These are phyloP conservation scores for Globisporangium uncinulatum DNA, from an alignment of 352 stramenopile genomes.

Conservation along the genomic window DNA sequence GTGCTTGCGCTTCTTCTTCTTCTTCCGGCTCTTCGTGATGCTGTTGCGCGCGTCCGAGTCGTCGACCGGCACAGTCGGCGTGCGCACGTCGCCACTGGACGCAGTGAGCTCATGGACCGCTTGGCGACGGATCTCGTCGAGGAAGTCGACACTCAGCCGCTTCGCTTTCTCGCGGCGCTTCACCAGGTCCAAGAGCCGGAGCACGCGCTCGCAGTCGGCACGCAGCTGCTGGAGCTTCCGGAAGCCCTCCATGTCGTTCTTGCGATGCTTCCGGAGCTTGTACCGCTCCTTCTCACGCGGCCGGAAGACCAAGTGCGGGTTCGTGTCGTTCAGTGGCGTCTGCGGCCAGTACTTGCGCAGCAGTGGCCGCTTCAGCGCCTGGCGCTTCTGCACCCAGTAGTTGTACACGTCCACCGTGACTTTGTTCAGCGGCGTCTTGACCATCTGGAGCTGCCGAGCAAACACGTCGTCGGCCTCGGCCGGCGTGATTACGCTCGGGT, in stretches of 20 bases:
- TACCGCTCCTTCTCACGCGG: conserved; percentile 97
- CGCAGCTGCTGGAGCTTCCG: conserved; percentile 92
- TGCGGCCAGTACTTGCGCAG: conserved; percentile 95
- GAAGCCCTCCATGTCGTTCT: conserved; percentile 96
- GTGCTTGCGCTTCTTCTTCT: conserved; percentile 59
- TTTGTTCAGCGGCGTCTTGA: conserved; percentile 67
- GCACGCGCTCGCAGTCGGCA: conserved; percentile 91
- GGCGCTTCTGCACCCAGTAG: conserved; percentile 95
- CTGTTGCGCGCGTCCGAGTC: conserved; percentile 27
- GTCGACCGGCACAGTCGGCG: conserved; percentile 46
- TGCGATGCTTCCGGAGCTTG: conserved; percentile 94
- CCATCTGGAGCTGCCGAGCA: conserved; percentile 47
- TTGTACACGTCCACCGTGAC: conserved; percentile 87
- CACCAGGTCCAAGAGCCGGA: conserved; percentile 78
- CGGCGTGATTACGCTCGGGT: conserved; percentile 67
- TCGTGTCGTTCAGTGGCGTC: conserved; percentile 96
- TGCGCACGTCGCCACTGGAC: conserved; percentile 33
- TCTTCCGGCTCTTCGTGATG: conserved; percentile 50
- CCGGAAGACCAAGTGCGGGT: conserved; percentile 97
- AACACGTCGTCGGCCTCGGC: conserved; percentile 75
- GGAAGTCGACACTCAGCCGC: conserved; percentile 69
- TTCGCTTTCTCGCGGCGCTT: conserved; percentile 83
- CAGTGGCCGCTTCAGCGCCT: conserved; percentile 89
- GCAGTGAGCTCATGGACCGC: conserved; percentile 57
- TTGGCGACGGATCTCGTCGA: conserved; percentile 71